phyloP scores from a whole-genome alignment of 1,284 basidiomycete genomes.

The Bondarzewia mesenterica region DNA sequence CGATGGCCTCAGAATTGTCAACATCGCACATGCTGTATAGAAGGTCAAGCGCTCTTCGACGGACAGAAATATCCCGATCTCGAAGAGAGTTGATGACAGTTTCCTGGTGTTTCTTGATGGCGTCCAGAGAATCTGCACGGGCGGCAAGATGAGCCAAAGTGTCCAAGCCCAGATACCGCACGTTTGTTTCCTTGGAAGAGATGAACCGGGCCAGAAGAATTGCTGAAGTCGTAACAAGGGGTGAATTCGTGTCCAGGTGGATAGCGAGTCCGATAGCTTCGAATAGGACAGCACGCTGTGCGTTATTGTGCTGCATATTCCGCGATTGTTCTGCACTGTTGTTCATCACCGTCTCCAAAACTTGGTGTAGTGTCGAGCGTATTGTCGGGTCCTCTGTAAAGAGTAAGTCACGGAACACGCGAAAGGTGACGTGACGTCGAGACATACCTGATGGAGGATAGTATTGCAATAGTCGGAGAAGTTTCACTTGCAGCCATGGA shows the following conservation, averaged over 20 bases:
- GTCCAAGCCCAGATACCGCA: conserved; percentile 95
- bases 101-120: conserved; percentile 92
- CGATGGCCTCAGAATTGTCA: conserved; percentile 91
- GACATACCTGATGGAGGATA: conserved; percentile 84
- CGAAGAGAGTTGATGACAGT: conserved; percentile 93
- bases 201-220: conserved; percentile 93
- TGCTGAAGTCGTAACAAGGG: conserved; percentile 85
- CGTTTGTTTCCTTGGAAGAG: conserved; percentile 96
- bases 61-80: conserved; percentile 96
- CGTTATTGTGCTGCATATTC: conserved; percentile 98
- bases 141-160: conserved; percentile 98
- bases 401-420: no score
- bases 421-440: conserved; percentile 2
- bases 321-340: conserved; percentile 88
- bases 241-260: conserved; percentile 89
- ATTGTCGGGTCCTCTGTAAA: conserved; percentile 85
- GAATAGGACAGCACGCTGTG: conserved; percentile 96
- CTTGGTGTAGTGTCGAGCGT: conserved; percentile 70
- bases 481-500: conserved; percentile 97
- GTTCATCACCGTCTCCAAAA: conserved; percentile 87
- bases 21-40: conserved; percentile 99
- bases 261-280: conserved; percentile 98
- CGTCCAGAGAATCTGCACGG: conserved; percentile 80
- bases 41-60: conserved; percentile 89
- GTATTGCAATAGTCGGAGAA: conserved; percentile 89